Percentiles rank a stretch among this genome's conserved stretches.
Conservation (phyloP, 2,329 filamentous ascomycete genomes). For the Torrubiellomyces zombiae region DNA sequence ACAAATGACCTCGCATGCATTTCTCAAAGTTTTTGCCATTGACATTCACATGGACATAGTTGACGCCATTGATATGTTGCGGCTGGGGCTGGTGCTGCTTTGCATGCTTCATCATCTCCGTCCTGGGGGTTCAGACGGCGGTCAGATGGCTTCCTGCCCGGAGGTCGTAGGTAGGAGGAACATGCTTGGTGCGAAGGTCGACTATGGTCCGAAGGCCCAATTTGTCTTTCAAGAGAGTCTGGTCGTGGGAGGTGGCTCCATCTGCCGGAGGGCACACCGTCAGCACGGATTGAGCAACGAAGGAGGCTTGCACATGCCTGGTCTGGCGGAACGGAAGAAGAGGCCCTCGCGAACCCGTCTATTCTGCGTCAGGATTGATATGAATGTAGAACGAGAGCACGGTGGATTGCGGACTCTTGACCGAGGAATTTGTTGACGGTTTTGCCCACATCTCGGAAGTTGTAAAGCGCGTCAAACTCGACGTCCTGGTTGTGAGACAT, state of each 20-base stretch:
- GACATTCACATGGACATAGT: slow-evolving; percentile 53
- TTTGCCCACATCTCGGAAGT: slow-evolving; percentile 61
- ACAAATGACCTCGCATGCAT: slow-evolving; percentile 49
- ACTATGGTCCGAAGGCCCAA: slow-evolving; percentile 56
- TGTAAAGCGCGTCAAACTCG: slow-evolving; percentile 37
- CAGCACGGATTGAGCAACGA: not conserved
- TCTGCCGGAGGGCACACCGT: slow-evolving; percentile 26
- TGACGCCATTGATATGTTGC: slow-evolving; percentile 44
- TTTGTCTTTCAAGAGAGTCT: slow-evolving; percentile 36
- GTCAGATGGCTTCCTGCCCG: not conserved
- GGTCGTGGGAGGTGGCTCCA: slow-evolving; percentile 52
- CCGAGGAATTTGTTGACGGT: slow-evolving; percentile 45
- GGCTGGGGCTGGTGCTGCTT: slow-evolving; percentile 41
- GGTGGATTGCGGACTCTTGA: slow-evolving; percentile 25
- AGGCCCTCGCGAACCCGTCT: slow-evolving; percentile 38
- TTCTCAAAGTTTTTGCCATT: slow-evolving; percentile 57
- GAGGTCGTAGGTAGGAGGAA: not conserved
- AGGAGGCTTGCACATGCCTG: slow-evolving; percentile 21
- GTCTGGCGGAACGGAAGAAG: slow-evolving; percentile 53
- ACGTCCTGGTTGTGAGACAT: slow-evolving; percentile 7
- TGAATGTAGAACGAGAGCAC: too few species aligned
- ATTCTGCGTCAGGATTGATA: slow-evolving; percentile 15
- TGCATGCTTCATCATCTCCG: slow-evolving; percentile 54
- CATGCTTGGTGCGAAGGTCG: slow-evolving; percentile 61
- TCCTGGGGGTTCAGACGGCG: slow-evolving; percentile 31